Evolutionary conservation across 345 rosid genomes (phyloP).

Genomic region (Eucalyptus pauciflora): DNA sequence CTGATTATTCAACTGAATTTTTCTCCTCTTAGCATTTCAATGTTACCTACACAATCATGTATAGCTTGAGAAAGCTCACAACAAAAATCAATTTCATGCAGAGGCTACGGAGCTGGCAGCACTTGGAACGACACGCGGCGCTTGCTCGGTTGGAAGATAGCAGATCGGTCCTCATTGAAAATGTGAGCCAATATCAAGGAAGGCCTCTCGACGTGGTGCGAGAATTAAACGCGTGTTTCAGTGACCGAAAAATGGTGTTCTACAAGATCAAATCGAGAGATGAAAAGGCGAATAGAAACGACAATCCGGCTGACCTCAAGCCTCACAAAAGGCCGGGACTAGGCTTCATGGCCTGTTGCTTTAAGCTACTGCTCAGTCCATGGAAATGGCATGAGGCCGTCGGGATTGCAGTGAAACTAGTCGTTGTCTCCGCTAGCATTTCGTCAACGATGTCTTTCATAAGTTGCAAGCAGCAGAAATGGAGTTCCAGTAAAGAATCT

Average conservation of each 20-base stretch:
- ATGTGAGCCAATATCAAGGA: slow-evolving; percentile 14
- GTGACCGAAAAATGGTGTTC: neutral
- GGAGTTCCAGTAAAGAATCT: slow-evolving; percentile 4
- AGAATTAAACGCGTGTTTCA: slow-evolving; percentile 16
- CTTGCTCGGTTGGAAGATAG: slow-evolving; percentile 15
- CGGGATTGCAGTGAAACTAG: slow-evolving; percentile 9
- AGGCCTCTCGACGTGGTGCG: slow-evolving; percentile 11
- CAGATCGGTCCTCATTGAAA: slow-evolving; percentile 14
- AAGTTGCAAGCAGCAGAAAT: neutral
- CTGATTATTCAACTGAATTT: neutral
- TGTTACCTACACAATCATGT: neutral
- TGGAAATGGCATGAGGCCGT: slow-evolving; percentile 15
- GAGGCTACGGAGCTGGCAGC: slow-evolving; percentile 22
- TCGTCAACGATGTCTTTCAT: slow-evolving; percentile 5
- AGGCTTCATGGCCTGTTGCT: slow-evolving; percentile 3
- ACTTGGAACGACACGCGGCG: slow-evolving; percentile 4
- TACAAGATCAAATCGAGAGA: neutral
- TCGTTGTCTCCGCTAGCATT: slow-evolving; percentile 11
- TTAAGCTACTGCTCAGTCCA: slow-evolving; percentile 1
- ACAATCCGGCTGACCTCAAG: neutral
- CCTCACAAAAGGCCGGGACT: neutral
- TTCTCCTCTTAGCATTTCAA: neutral
- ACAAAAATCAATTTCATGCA: neutral
- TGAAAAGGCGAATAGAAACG: neutral
- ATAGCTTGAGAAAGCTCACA: neutral